Evolutionary conservation across 768 basidiomycete species (phyloP), one percentile per base, ranked within the genome.

Genomic region (Tricholoma saponaceum): DNA sequence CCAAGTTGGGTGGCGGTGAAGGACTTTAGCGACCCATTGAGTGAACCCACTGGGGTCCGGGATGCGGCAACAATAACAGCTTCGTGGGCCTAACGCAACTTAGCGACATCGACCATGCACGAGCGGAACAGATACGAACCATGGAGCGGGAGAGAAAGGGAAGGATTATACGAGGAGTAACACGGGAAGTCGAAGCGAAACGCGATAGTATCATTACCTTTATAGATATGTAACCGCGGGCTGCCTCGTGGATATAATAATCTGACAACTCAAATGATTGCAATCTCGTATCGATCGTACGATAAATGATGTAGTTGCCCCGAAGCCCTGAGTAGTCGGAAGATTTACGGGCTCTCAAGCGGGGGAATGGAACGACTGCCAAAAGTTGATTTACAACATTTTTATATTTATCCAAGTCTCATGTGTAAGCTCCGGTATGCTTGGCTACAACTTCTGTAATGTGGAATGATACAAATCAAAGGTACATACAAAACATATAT

Each of bases 1-100:
- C 97, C 97, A 56, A 99, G 89, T 70, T 99, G 88, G 52, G 93
- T 85, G 13, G 96, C 96, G 13, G 92, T 91, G 70, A 96, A 77
- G 47, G 85, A 76, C 73, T 96, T 93, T 73, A 99, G 85, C 10
- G 84, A 69, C 52, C 97, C 97, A 66, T 95, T 92, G 70, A 98
- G 81, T 43, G 93, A 92, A 44, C 92, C 95, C 60, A 96, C 90
- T 44, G 97, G 95, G 12, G 97, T 99, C 62, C 97, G 87, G 54
- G 90, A 86, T 26, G 93, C 95, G 65, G 92, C 86, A 66, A 97
- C 90, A 76, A 98, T 96, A 77, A 94, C 92, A 58, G 85, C 89
- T 87, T 94, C 89, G 77, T 86, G 83, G 56, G 82, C 72, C 74
- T 77, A 60, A 22, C 57, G 44, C n/a, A 39, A 6, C 56, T 39